Base-by-base conservation (phyloP, 1,284 basidiomycete species). In the Fomitopsis schrenkii region DNA sequence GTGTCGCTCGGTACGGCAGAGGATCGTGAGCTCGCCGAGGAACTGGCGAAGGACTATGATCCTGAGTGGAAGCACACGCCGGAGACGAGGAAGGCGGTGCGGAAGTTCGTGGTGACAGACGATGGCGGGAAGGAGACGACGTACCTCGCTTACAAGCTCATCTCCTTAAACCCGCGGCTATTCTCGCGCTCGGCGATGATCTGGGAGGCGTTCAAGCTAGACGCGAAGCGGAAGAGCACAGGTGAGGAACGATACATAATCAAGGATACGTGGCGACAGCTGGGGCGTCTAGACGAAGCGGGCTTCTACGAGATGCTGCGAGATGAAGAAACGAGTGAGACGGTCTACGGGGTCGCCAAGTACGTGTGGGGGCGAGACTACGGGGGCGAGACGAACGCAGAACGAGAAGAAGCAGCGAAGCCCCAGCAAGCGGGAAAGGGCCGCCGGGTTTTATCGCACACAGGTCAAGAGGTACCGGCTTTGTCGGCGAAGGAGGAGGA, bases 131-230 rank as follows among this genome's bases (percentile, higher is more conserved):
- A 22, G 22, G 22, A 54, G 3, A n/a, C 28, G 38, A 26, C 53
- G n/a, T 62, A 57, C 50, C 52, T 33, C 57, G 55, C 45, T 50
- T 59, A 40, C 38, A 40, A 40, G 12, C 38, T 40, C 12, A 40
- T 40, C 38, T 40, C 38, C 3, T 3, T 40, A n/a, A 65, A 64
- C 40, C 56, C 55, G 3, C 52, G 48, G 8, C 58, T 65, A 6
- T 65, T 67, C 59, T 65, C 57, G 5, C 30, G 57, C 3, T 19
- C 57, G 3, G 17, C 30, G 10, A 19, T 38, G 22, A 33, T 58
- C 9, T 52, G 57, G 45, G 57, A 50, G 28, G 57, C 36, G 26
- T 30, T 58, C 6, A 30, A 40, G 45, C 38, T 40, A 15, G 14
- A 40, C 38, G 14, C 9, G 45, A 58, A 58, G 57, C 35, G 35